phyloP scores from a whole-genome alignment of 441 rosid genomes.

The Populus trichocarpa region DNA sequence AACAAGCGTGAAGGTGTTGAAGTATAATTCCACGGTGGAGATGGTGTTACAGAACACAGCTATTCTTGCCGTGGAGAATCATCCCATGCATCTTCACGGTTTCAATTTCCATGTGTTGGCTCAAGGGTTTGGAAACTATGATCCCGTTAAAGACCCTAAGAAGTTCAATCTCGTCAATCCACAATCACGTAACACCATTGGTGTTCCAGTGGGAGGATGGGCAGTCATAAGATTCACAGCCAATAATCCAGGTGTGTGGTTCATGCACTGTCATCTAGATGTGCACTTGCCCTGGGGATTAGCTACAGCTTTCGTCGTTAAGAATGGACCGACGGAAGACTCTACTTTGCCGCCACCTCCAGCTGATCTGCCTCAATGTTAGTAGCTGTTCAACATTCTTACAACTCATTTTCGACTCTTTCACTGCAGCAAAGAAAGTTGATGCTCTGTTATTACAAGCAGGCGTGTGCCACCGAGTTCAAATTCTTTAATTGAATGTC shows the following conservation, averaged over 20 bases:
- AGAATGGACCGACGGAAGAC: slow-evolving; percentile 60
- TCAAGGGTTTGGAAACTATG: slow-evolving; percentile 82
- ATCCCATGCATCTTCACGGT: slow-evolving; percentile 90
- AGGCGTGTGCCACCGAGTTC: background rate
- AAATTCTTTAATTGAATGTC: background rate
- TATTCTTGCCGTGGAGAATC: slow-evolving; percentile 56
- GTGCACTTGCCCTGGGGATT: slow-evolving; percentile 68
- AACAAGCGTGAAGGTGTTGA: slow-evolving; percentile 55
- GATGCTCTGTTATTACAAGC: background rate
- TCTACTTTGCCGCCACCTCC: slow-evolving; percentile 79
- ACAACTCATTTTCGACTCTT: background rate
- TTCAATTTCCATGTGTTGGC: slow-evolving; percentile 73
- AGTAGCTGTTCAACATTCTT: background rate
- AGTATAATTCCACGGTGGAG: slow-evolving; percentile 69
- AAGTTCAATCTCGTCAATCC: slow-evolving; percentile 63
- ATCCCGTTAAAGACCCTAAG: slow-evolving; percentile 37
- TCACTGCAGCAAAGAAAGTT: background rate
- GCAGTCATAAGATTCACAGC: slow-evolving; percentile 75
- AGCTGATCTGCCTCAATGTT: slow-evolving; percentile 70
- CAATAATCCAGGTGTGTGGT: slow-evolving; percentile 86
- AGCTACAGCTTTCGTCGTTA: slow-evolving; percentile 55
- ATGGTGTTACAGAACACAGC: slow-evolving; percentile 72
- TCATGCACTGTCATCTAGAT: slow-evolving; percentile 76
- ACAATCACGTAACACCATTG: slow-evolving; percentile 61
- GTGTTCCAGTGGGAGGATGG: slow-evolving; percentile 90